Evolutionary conservation across 1,284 basidiomycete genomes (phyloP).

Genomic region (Phlebopus sp.): DNA sequence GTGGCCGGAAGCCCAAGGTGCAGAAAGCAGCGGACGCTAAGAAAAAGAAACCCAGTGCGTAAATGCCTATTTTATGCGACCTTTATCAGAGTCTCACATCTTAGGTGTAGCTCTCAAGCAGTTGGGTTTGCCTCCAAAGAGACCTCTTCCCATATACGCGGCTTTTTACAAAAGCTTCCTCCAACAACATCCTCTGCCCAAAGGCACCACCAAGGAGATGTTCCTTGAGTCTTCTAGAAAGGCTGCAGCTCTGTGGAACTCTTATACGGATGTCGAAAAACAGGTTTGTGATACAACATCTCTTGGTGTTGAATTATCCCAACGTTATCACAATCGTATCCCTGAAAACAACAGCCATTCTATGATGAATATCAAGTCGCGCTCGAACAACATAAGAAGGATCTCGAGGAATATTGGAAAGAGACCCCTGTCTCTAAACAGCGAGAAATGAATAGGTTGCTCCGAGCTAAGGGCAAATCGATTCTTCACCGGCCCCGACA

Average conservation of each 20-base stretch:
- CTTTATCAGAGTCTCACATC: not conserved
- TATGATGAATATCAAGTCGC: conserved; percentile 24
- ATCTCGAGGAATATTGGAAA: conserved; percentile 22
- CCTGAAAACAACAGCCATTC: conserved; percentile 18
- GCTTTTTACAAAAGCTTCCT: conserved; percentile 19
- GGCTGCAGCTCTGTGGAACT: conserved; percentile 22
- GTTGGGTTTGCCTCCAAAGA: conserved; percentile 26
- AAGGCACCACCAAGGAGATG: conserved; percentile 6
- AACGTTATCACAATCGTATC: not conserved
- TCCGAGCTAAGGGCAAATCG: conserved; percentile 22
- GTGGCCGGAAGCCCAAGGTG: not conserved
- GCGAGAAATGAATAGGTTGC: conserved; percentile 24
- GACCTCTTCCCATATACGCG: conserved; percentile 20
- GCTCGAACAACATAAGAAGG: conserved; percentile 17
- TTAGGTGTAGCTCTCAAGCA: conserved; percentile 6
- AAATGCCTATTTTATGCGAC: not conserved
- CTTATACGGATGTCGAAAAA: conserved; percentile 25
- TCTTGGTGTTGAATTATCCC: not conserved
- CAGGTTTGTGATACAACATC: conserved; percentile 16
- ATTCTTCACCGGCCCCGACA: conserved; percentile 9
- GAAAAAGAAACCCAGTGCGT: not conserved
- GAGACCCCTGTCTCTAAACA: conserved; percentile 14
- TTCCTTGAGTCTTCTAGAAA: conserved; percentile 12
- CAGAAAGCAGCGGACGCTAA: not conserved
- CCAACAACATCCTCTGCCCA: conserved; percentile 5